Evolutionary conservation across 306 rosid species (phyloP).

Genomic region (Pachyrhizus erosus): DNA sequence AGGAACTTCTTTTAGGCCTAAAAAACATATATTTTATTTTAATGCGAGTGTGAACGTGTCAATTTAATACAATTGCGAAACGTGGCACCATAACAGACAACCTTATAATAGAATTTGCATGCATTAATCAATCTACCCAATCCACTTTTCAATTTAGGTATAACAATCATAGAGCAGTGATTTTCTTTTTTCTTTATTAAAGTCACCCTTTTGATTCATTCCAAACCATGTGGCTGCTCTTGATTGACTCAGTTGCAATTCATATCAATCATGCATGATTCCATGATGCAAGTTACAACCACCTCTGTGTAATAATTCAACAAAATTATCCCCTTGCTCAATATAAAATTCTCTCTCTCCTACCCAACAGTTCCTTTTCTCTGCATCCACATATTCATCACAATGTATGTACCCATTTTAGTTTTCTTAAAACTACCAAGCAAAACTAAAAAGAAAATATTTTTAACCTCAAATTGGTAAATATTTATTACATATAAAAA

Average conservation of each 20-base stretch:
- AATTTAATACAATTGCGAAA: not conserved
- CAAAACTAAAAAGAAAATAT: not conserved
- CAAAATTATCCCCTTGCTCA: not conserved
- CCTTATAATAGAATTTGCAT: slow-evolving; percentile 1
- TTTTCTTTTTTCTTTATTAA: slow-evolving; percentile 31
- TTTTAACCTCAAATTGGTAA: not conserved
- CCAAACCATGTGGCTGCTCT: slow-evolving; percentile 37
- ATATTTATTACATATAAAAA: not conserved
- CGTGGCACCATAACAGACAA: not conserved
- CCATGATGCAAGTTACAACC: slow-evolving; percentile 15
- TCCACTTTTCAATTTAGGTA: not conserved
- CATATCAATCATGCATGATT: slow-evolving; percentile 32
- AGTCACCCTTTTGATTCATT: slow-evolving; percentile 29
- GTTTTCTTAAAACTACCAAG: not conserved
- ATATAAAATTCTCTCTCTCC: not conserved
- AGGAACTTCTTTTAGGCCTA: too few species aligned
- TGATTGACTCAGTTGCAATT: slow-evolving; percentile 26
- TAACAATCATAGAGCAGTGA: slow-evolving; percentile 35
- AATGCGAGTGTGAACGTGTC: not conserved
- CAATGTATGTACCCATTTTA: not conserved
- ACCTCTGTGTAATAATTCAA: slow-evolving; percentile 40
- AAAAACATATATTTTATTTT: not conserved
- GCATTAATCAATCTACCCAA: not conserved
- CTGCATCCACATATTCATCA: not conserved
- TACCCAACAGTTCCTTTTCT: not conserved